Evolutionary conservation across 2,329 filamentous ascomycete genomes (phyloP).

Genomic region (Proliferodiscus dingleyae): DNA sequence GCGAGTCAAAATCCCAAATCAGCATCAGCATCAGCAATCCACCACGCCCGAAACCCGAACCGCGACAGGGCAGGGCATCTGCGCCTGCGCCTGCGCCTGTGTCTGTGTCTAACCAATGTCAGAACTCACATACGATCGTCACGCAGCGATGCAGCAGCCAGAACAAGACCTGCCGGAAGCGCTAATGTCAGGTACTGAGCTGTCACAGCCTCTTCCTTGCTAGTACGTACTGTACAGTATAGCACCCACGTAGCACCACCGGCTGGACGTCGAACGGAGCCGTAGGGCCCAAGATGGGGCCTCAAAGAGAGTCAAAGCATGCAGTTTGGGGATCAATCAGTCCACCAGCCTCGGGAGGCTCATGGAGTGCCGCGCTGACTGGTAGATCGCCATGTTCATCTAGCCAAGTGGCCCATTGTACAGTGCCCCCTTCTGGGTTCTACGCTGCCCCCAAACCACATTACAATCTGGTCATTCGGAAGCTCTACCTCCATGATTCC

Average conservation of each 20-base stretch:
- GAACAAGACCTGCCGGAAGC: conserved; percentile 3
- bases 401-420: too few relatives aligned
- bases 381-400: not conserved
- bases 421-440: too few relatives aligned
- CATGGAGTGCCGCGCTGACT: not conserved
- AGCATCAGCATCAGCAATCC: not conserved
- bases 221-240: too few relatives aligned
- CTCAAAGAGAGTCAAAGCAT: too few relatives aligned
- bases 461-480: not conserved
- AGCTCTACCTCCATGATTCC: conserved; percentile 7
- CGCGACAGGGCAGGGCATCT: not conserved
- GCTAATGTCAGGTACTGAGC: conserved; percentile 21
- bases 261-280: conserved; percentile 12
- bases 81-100: conserved; percentile 2
- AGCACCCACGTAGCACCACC: too few relatives aligned
- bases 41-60: not conserved
- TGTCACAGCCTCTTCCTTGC: conserved; percentile 1
- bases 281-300: conserved; percentile 2
- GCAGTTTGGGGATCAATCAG: too few relatives aligned
- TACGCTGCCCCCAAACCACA: not conserved
- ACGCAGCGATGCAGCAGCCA: too few relatives aligned
- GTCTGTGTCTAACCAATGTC: conserved; percentile 14
- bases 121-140: conserved; percentile 11
- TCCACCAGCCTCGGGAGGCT: too few relatives aligned
- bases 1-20: not conserved